phyloP scores from a whole-genome alignment of 164 flowering plant species.

The Saururus chinensis region DNA sequence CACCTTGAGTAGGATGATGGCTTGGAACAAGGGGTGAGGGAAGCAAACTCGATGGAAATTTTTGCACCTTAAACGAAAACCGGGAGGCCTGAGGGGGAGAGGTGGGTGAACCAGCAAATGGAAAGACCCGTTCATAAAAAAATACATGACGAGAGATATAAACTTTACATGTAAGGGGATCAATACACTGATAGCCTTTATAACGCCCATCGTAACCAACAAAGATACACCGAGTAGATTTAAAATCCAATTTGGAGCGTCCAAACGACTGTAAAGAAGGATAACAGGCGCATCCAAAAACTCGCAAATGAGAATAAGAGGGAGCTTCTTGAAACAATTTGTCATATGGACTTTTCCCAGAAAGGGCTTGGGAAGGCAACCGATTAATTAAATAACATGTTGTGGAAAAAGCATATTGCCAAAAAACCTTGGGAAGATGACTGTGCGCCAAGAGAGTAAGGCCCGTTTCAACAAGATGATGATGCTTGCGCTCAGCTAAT shows the following conservation, averaged over 20 bases:
- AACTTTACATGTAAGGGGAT: no score
- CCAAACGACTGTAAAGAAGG: neutral
- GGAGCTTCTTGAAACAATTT: neutral
- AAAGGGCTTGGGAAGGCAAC: neutral
- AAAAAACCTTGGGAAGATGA: no score
- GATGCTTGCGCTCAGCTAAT: no score
- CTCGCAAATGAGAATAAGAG: neutral
- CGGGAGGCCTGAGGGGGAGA: no score
- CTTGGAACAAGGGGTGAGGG: no score
- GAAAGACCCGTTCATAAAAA: no score
- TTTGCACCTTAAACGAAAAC: neutral
- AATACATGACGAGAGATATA: no score
- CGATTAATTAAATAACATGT: slow-evolving; percentile 1
- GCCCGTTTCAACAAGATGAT: no score
- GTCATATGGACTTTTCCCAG: neutral
- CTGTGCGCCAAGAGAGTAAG: no score
- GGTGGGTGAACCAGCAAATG: no score
- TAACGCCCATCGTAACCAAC: neutral
- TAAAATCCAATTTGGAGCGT: neutral
- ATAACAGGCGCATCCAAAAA: slow-evolving; percentile 3
- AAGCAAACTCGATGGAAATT: neutral
- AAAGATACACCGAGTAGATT: neutral
- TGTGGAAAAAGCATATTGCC: neutral
- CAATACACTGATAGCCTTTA: neutral
- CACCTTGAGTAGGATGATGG: no score